Conservation (phyloP, 352 stramenopile genomes). For the Phytopythium boreale region DNA sequence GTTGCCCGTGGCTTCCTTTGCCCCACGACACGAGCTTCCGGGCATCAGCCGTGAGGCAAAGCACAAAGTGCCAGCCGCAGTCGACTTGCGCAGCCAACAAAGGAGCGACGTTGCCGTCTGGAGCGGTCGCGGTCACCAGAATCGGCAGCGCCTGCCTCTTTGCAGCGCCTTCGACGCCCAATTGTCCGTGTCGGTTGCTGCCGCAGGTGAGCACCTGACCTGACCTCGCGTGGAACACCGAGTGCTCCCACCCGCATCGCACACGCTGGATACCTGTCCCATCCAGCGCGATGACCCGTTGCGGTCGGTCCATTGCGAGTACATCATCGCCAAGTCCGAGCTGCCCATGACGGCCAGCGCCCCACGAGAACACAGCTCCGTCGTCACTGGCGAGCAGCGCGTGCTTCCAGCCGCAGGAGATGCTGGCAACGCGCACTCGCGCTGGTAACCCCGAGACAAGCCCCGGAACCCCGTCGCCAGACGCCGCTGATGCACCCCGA, state of each 20-base stretch:
- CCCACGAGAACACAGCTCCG: slow-evolving; percentile 63
- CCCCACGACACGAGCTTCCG: slow-evolving; percentile 56
- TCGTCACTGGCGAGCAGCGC: slow-evolving; percentile 49
- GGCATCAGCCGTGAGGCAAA: slow-evolving; percentile 35
- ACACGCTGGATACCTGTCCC: slow-evolving; percentile 25
- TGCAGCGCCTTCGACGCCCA: slow-evolving; percentile 29
- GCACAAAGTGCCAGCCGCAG: slow-evolving; percentile 78
- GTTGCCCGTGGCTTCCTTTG: slow-evolving; percentile 73
- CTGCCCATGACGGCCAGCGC: slow-evolving; percentile 65
- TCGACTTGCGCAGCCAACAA: slow-evolving; percentile 33
- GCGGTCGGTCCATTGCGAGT: slow-evolving; percentile 24
- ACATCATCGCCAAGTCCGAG: slow-evolving; percentile 45
- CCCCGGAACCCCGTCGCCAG: not conserved
- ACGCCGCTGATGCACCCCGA: slow-evolving; percentile 3
- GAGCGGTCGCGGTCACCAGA: slow-evolving; percentile 11
- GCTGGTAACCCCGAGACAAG: slow-evolving; percentile 19
- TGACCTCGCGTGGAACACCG: slow-evolving; percentile 40
- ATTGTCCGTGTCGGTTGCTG: slow-evolving; percentile 76
- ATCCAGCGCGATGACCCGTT: slow-evolving; percentile 20
- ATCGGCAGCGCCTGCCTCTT: slow-evolving; percentile 27
- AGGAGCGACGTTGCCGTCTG: slow-evolving; percentile 7
- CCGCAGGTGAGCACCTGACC: slow-evolving; percentile 54
- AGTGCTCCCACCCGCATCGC: slow-evolving; percentile 81
- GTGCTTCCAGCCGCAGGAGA: slow-evolving; percentile 85
- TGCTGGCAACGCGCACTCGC: slow-evolving; percentile 35